Base-by-base conservation (phyloP, 257 asterid genomes). In the Datura wrightii region DNA sequence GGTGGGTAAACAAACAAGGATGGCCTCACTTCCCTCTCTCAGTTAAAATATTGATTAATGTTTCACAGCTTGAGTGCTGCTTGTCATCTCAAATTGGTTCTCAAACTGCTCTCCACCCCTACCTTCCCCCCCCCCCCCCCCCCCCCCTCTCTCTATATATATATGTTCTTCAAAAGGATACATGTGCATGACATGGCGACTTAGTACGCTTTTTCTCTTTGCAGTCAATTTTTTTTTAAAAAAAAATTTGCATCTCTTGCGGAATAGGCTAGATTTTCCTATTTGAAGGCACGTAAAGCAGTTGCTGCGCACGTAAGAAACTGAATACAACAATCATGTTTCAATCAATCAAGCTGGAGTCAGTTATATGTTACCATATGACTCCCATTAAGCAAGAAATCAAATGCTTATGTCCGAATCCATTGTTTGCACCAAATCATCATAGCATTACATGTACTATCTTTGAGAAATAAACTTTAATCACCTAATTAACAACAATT, bases 81-180 rank as follows among this genome's bases (percentile, higher is more conserved):
- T 80, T 60, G 79, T 82, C 86, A 88, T 86, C 85, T 62, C 56
- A 83, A 85, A 53, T 80, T 85, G 44, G 79, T 88, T 80, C 84
- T 72, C 80, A 76, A 88, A 84, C 89, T 63, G 86, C 69, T 59
- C 31, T 24, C 31, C 31, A 24, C 31, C 31, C 1, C 31, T 1
- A 11, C 31, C 31, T 1, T 1, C 31, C 31, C 31, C 31, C 31
- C 31, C 31, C 31, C 31, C 31, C 31, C 0, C 31, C 31, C 31
- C 46, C 10, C 10, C 5, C 86, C 36, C 81, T 62, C 65, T 52
- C 66, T 76, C 78, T 62, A 24, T 24, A 24, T 24, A 24, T 24
- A 24, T 24, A 24, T 24, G 31, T 24, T 1, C 31, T 24, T 24
- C 31, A 24, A 24, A 24, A 76, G 81, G 46, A 76, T 13, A 76